Base-by-base conservation (phyloP, 352 stramenopile species). In the Globisporangium iwayamae region DNA sequence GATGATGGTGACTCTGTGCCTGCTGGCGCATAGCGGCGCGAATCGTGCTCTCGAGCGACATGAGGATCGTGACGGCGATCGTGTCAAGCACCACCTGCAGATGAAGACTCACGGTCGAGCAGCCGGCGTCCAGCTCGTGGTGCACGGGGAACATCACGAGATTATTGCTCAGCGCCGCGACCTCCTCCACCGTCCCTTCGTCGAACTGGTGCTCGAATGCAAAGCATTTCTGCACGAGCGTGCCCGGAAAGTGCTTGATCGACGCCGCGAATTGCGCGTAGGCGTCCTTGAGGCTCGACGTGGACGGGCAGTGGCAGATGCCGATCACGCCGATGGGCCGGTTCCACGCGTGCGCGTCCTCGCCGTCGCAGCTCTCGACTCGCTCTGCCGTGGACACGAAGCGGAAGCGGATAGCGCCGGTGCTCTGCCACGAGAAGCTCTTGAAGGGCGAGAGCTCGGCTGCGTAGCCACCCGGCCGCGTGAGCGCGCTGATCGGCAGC, bases 101-200 rank as follows among this genome's bases (percentile, higher is more conserved):
- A 55, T 96, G 85, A 10, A 93, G 75, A 69, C 70, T 91, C 55
- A 93, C 84, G 2, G 85, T 96, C 13, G 87, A 94, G 56, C 78
- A 67, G 28, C 80, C 83, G 2, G 72, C 81, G 56, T 72, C 73
- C 30, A 96, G 72, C 9, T 85, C 78, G 56, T 93, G 85, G 56
- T 88, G 76, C 25, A 83, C 76, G 13, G 85, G 87, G 69, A 96
- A 93, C 78, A 96, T 90, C 38, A 94, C 82, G 56, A 96, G 76
- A 60, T 94, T 73, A 60, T 94, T 73, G 13, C 50, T 65, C 8
- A 93, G 70, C 25, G 69, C 64, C 25, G 79, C 75, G 59, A 81
- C 87, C 63, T 94, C 79, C 18, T 78, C 72, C 8, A 85, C 67
- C 0, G 75, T 83, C 4, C 60, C 68, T 34, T 79, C 69, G 36